A percentile compares a stretch with the other conserved stretches of the same genome.
phyloP scores from a whole-genome alignment of 2,329 filamentous ascomycete genomes.

The Fusarium palustre region DNA sequence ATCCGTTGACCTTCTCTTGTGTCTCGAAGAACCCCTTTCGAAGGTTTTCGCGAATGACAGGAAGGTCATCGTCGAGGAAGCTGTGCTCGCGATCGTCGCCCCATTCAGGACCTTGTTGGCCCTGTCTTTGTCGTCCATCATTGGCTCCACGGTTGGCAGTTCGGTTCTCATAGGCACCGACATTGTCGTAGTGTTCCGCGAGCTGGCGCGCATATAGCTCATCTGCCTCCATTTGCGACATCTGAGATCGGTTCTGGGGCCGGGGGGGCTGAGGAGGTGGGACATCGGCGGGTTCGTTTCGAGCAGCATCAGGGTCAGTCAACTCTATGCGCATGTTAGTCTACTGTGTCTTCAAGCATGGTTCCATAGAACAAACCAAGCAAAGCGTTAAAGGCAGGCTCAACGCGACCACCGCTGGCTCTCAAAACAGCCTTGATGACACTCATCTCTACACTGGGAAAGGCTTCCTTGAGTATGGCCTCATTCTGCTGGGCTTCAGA shows the following conservation, averaged over 20 bases:
- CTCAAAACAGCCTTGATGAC: slow-evolving; percentile 89
- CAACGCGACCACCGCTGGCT: slow-evolving; percentile 87
- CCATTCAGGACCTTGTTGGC: slow-evolving; percentile 48
- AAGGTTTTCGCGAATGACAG: slow-evolving; percentile 91
- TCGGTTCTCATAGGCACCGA: slow-evolving; percentile 67
- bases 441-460: slow-evolving; percentile 81
- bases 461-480: slow-evolving; percentile 91
- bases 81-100: slow-evolving; percentile 80
- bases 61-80: slow-evolving; percentile 96
- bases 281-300: slow-evolving; percentile 66
- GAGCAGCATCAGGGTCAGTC: slow-evolving; percentile 79
- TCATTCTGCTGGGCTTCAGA: slow-evolving; percentile 87
- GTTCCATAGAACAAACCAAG: slow-evolving; percentile 68
- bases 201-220: slow-evolving; percentile 93
- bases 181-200: slow-evolving; percentile 86
- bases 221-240: slow-evolving; percentile 88
- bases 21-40: slow-evolving; percentile 96
- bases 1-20: slow-evolving; percentile 90
- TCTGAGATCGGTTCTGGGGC: slow-evolving; percentile 70
- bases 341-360: neutral
- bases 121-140: slow-evolving; percentile 53
- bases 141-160: slow-evolving; percentile 59
- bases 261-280: slow-evolving; percentile 84
- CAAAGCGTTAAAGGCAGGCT: slow-evolving; percentile 95
- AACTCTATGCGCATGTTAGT: slow-evolving; percentile 65